A percentile compares a stretch with the other conserved stretches of the same genome.
These are phyloP conservation scores for Euphorbia pulcherrima DNA, from an alignment of 345 rosid genomes.

Conservation along the genomic window DNA sequence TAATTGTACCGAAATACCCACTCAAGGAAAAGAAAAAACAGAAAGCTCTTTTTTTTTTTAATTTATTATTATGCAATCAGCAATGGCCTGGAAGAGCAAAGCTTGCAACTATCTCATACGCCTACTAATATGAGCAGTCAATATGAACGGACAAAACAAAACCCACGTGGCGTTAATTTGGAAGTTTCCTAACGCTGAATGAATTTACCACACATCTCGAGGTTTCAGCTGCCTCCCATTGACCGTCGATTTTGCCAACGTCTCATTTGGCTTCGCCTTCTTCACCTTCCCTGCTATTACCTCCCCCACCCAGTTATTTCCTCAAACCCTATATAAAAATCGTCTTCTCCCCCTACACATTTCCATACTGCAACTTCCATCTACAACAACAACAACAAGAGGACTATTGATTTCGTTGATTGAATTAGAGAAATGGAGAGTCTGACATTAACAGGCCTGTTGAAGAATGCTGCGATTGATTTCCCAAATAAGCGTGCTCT, in stretches of 20 bases:
- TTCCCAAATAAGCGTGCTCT: slow-evolving; percentile 43
- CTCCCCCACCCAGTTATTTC: background rate
- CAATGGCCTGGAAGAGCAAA: too few species aligned
- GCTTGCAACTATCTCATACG: background rate
- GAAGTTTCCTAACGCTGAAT: background rate
- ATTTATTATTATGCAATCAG: too few species aligned
- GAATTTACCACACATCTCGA: background rate
- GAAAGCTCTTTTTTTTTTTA: background rate
- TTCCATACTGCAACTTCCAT: background rate
- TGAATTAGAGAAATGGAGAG: slow-evolving; percentile 29
- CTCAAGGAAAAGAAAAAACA: background rate
- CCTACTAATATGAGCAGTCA: background rate
- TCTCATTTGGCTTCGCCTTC: background rate
- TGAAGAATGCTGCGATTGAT: slow-evolving; percentile 39
- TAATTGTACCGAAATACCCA: background rate
- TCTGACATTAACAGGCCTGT: slow-evolving; percentile 40
- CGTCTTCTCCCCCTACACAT: background rate
- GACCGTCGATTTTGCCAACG: slow-evolving; percentile 2
- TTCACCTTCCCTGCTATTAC: slow-evolving; percentile 2
- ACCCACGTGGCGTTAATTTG: background rate
- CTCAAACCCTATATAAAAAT: background rate
- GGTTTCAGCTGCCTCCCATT: background rate
- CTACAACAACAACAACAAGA: too few species aligned
- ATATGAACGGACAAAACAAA: background rate
- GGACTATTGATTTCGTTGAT: background rate